These are phyloP conservation scores for sorghum (Sorghum bicolor) DNA, from an alignment of 176 grass and related monocot species.

Conservation along the genomic window DNA sequence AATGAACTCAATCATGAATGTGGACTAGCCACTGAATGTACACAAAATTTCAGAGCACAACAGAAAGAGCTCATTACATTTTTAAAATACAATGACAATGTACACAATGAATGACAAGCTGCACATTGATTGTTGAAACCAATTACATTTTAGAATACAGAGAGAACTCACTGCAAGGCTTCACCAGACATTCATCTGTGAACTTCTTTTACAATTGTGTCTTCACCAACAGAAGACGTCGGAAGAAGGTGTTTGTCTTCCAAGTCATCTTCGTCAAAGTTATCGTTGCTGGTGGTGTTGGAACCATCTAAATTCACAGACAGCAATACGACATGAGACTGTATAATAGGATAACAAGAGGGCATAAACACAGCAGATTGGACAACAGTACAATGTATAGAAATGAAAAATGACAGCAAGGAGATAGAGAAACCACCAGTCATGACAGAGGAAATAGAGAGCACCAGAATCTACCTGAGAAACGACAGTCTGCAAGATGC, in stretches of 20 bases:
- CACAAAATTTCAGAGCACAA: conserved; percentile 23
- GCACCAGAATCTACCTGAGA: conserved; percentile 59
- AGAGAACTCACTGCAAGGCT: conserved; percentile 15
- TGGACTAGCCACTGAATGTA: conserved; percentile 10
- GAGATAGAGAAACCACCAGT: neutral
- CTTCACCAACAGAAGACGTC: conserved; percentile 52
- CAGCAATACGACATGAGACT: neutral
- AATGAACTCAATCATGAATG: conserved; percentile 30
- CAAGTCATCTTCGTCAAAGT: conserved; percentile 55
- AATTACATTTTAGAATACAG: neutral
- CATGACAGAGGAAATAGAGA: neutral
- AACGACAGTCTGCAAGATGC: conserved; percentile 53
- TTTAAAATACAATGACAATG: conserved; percentile 49
- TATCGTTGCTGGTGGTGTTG: conserved; percentile 40
- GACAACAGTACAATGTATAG: neutral
- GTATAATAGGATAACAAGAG: neutral
- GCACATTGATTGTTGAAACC: conserved; percentile 16
- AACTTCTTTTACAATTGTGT: conserved; percentile 63
- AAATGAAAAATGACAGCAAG: neutral
- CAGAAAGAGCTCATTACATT: conserved; percentile 30
- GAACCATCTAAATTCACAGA: conserved; percentile 55
- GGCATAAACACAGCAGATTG: neutral
- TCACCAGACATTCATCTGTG: conserved; percentile 48
- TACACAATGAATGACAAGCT: conserved; percentile 48
- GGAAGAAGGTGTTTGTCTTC: conserved; percentile 78